These are phyloP conservation scores for Dentipellis sp. DNA, from an alignment of 768 basidiomycete genomes.

Conservation along the genomic window DNA sequence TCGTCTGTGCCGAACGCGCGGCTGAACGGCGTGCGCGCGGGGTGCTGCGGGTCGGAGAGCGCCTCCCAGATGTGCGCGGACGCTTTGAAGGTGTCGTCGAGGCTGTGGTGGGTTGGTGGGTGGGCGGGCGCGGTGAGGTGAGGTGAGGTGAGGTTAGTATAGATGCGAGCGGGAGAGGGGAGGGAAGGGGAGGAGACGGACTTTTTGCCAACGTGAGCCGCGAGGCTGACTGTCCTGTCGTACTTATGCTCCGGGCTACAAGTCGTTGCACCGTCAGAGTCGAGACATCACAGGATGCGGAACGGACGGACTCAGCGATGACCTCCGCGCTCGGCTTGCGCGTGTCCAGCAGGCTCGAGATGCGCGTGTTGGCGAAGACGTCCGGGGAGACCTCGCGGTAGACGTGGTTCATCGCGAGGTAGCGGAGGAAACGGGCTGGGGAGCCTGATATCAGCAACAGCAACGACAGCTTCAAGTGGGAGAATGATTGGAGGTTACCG, in stretches of 20 bases:
- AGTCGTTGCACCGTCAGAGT: too few relatives aligned
- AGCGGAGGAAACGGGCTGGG: slow-evolving; percentile 21
- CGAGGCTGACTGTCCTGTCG: too few relatives aligned
- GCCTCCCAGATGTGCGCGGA: slow-evolving; percentile 13
- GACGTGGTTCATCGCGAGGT: slow-evolving; percentile 21
- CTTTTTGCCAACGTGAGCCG: too few relatives aligned
- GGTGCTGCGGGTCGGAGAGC: slow-evolving; percentile 6
- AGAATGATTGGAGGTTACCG: too few relatives aligned
- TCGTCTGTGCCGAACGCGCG: not conserved
- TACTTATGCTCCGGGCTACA: slow-evolving; percentile 1
- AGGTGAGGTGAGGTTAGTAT: too few relatives aligned
- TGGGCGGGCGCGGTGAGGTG: too few relatives aligned
- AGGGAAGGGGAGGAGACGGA: too few relatives aligned
- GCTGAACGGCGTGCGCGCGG: not conserved
- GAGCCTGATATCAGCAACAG: too few relatives aligned
- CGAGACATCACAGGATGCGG: not conserved
- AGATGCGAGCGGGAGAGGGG: too few relatives aligned
- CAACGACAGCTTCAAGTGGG: too few relatives aligned
- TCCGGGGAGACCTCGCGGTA: too few relatives aligned
- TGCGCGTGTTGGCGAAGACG: slow-evolving; percentile 21
- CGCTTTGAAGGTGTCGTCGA: slow-evolving; percentile 12
- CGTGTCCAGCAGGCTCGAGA: slow-evolving; percentile 13
- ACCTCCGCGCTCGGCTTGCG: slow-evolving; percentile 13
- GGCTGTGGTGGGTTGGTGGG: too few relatives aligned
- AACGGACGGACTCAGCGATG: slow-evolving; percentile 4